Evolutionary conservation across 2,329 filamentous ascomycete species (phyloP).

Genomic region (Claviceps sorghi): DNA sequence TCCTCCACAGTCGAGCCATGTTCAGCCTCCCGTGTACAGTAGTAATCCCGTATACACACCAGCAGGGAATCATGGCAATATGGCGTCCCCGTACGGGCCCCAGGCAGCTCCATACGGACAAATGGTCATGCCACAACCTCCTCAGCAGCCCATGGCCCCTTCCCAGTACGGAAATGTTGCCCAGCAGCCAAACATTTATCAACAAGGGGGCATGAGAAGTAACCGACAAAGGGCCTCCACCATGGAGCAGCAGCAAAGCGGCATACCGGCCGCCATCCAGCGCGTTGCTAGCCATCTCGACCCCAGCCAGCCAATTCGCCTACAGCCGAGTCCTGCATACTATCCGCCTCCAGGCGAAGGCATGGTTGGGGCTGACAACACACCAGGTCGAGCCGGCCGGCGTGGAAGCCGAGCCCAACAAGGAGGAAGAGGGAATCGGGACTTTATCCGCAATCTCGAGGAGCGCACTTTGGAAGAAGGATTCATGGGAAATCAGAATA

Average conservation of each 20-base stretch:
- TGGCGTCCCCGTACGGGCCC: slow-evolving; percentile 61
- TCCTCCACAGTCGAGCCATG: slow-evolving; percentile 26
- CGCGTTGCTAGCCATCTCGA: slow-evolving; percentile 92
- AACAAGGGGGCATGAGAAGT: slow-evolving; percentile 51
- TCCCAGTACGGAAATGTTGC: slow-evolving; percentile 44
- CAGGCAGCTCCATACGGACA: slow-evolving; percentile 58
- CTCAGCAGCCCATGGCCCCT: slow-evolving; percentile 50
- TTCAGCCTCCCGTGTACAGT: slow-evolving; percentile 58
- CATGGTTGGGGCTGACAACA: slow-evolving; percentile 48
- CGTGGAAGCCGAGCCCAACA: slow-evolving; percentile 60
- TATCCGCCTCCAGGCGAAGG: slow-evolving; percentile 87
- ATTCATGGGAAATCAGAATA: slow-evolving; percentile 54
- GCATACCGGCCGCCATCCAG: slow-evolving; percentile 85
- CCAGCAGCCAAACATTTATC: slow-evolving; percentile 44
- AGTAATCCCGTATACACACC: slow-evolving; percentile 72
- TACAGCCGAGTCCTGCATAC: slow-evolving; percentile 93
- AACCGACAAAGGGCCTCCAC: slow-evolving; percentile 84
- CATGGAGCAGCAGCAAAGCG: slow-evolving; percentile 87
- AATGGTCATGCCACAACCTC: slow-evolving; percentile 55
- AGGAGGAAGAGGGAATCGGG: slow-evolving; percentile 49
- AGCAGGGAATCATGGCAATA: slow-evolving; percentile 27
- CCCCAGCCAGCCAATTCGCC: slow-evolving; percentile 79
- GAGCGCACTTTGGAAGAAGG: slow-evolving; percentile 89
- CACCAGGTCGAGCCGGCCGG: slow-evolving; percentile 45
- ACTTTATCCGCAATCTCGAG: slow-evolving; percentile 90